Percentiles rank a stretch among this genome's conserved stretches.
Evolutionary conservation across 345 rosid species (phyloP).

Genomic region (Brassica rapa): DNA sequence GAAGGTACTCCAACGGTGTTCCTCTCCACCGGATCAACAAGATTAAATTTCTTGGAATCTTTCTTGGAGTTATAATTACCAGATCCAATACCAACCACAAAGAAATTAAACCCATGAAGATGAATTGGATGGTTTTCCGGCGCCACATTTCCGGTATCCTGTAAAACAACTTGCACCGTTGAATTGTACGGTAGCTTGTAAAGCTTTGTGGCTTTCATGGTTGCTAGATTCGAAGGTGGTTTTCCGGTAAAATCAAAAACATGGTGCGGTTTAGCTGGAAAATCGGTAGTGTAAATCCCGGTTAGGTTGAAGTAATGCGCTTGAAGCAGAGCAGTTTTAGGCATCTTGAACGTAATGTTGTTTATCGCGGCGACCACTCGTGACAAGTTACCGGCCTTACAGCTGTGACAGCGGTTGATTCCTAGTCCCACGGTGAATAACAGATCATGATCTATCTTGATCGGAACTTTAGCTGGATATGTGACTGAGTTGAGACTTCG

Average conservation of each 20-base stretch:
- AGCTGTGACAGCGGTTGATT: conserved; percentile 65
- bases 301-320: conserved; percentile 70
- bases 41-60: conserved; percentile 71
- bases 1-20: conserved; percentile 84
- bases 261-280: conserved; percentile 59
- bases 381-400: conserved; percentile 48
- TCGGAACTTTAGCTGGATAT: conserved; percentile 72
- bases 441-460: conserved; percentile 60
- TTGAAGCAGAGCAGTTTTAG: conserved; percentile 57
- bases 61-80: conserved; percentile 63
- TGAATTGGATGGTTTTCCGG: conserved; percentile 89
- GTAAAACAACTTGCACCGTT: conserved; percentile 74
- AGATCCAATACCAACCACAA: conserved; percentile 70
- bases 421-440: conserved; percentile 76
- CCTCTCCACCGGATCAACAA: conserved; percentile 91
- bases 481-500: conserved; percentile 65
- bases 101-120: conserved; percentile 91
- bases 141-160: conserved; percentile 74
- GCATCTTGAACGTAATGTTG: conserved; percentile 83
- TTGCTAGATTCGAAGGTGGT: conserved; percentile 56
- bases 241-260: conserved; percentile 67
- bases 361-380: conserved; percentile 75
- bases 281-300: conserved; percentile 81
- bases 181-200: conserved; percentile 65
- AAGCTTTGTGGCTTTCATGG: conserved; percentile 67